phyloP scores from a whole-genome alignment of 257 asterid genomes.

The Scutellaria minor region DNA sequence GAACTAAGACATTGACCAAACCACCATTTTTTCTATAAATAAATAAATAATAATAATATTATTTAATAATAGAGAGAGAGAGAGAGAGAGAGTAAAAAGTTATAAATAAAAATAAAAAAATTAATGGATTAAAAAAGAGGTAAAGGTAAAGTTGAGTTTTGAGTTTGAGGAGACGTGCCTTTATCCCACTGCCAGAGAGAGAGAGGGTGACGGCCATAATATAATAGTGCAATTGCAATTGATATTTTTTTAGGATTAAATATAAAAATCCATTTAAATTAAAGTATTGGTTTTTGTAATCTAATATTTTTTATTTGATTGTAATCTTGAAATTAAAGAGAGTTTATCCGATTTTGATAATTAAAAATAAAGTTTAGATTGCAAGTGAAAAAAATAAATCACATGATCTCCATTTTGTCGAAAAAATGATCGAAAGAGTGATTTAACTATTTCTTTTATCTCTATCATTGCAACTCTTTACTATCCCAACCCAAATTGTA shows the following conservation, averaged over 20 bases:
- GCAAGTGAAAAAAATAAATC: too few species aligned
- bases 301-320: too few species aligned
- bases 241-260: neutral
- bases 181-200: constrained; percentile 21
- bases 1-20: constrained; percentile 44
- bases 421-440: too few species aligned
- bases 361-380: too few species aligned
- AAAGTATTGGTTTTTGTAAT: too few species aligned
- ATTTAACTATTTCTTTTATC: constrained; percentile 13
- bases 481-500: constrained; percentile 36
- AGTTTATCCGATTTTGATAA: too few species aligned
- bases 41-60: too few species aligned
- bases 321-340: too few species aligned
- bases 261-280: too few species aligned
- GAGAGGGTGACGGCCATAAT: constrained; percentile 21
- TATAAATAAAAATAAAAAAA: neutral
- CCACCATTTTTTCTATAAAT: neutral
- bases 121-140: constrained; percentile 31
- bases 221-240: constrained; percentile 29
- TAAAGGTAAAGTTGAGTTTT: constrained; percentile 38
- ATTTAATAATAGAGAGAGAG: too few species aligned
- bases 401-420: too few species aligned
- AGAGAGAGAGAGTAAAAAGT: neutral
- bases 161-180: constrained; percentile 31
- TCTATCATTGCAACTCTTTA: constrained; percentile 33